phyloP scores from a whole-genome alignment of 225 moss, liverwort and hornwort species.

The Neckera pumila region DNA sequence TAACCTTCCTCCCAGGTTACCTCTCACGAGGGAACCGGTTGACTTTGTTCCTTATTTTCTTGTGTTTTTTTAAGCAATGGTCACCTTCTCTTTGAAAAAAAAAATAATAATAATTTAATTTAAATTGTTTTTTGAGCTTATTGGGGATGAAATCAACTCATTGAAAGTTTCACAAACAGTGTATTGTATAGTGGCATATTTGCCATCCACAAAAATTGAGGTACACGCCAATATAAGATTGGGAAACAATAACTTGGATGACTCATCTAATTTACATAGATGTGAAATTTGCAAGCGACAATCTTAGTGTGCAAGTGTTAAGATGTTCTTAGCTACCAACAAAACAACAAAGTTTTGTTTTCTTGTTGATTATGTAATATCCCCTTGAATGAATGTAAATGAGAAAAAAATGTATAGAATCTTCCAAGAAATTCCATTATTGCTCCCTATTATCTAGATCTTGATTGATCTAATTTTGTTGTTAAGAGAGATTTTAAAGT shows the following conservation, averaged over 20 bases:
- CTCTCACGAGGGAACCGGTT: no score
- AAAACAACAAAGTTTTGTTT: neutral
- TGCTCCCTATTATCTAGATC: accelerated
- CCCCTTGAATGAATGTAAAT: neutral
- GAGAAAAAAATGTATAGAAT: neutral
- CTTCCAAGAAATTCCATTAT: accelerated
- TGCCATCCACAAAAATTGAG: no score
- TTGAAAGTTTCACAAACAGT: no score
- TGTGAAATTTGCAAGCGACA: accelerated
- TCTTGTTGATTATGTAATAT: neutral
- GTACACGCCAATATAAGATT: neutral
- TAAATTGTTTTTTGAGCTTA: no score
- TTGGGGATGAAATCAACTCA: no score
- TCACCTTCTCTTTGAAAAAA: no score
- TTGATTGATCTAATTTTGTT: neutral
- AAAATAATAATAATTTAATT: no score
- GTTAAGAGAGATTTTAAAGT: neutral
- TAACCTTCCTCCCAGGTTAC: no score
- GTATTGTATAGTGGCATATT: no score
- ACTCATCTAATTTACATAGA: neutral
- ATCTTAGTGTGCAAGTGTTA: neutral
- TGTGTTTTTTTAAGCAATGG: no score
- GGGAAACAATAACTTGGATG: neutral
- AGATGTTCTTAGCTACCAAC: neutral
- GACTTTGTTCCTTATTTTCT: no score